A percentile compares a stretch with the other conserved stretches of the same genome.
These are phyloP conservation scores for Corchorus olitorius DNA, from an alignment of 345 rosid genomes.

Conservation along the genomic window DNA sequence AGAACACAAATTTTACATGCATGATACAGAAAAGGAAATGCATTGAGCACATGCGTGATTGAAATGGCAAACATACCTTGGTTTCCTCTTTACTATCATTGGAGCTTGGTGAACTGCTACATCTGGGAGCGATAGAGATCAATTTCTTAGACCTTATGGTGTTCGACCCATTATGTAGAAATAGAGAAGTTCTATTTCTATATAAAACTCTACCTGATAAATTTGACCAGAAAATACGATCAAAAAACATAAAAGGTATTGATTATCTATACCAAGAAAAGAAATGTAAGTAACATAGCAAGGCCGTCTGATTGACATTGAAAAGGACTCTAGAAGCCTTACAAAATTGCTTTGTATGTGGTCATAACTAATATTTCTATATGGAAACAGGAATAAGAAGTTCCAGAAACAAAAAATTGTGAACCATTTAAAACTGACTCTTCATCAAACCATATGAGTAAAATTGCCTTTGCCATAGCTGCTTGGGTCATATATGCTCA, in stretches of 20 bases:
- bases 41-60: not conserved
- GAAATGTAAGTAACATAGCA: not conserved
- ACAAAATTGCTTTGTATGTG: constrained; percentile 4
- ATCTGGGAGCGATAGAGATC: constrained; percentile 31
- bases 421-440: not conserved
- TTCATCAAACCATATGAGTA: not conserved
- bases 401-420: not conserved
- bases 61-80: constrained; percentile 43
- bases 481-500: constrained; percentile 5
- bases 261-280: not conserved
- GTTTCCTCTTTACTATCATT: constrained; percentile 34
- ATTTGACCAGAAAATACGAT: constrained; percentile 9
- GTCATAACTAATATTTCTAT: not conserved
- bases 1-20: not conserved
- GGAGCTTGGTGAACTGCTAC: constrained; percentile 48
- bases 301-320: not conserved
- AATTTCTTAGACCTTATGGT: constrained; percentile 31
- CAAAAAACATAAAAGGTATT: constrained; percentile 11
- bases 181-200: constrained; percentile 17
- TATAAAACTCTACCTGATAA: constrained; percentile 34
- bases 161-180: constrained; percentile 24
- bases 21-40: constrained; percentile 3
- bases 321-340: not conserved
- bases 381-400: not conserved
- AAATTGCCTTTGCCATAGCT: not conserved